These are phyloP conservation scores for Trichosporon sp. DNA, from an alignment of 1,284 basidiomycete genomes.

Conservation along the genomic window DNA sequence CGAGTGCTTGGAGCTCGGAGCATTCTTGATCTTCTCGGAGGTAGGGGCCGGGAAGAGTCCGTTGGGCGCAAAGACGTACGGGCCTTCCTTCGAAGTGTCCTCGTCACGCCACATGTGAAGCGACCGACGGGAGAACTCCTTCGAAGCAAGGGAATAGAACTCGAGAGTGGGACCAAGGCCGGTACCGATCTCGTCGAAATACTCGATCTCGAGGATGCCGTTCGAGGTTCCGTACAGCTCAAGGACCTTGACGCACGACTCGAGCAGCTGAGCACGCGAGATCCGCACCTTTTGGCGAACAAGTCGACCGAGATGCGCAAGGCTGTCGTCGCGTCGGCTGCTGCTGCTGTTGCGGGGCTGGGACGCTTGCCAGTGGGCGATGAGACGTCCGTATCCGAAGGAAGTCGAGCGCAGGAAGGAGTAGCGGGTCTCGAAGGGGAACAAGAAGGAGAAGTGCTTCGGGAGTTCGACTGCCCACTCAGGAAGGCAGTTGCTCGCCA, in stretches of 20 bases:
- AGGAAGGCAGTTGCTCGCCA: slow-evolving; percentile 91
- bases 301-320: slow-evolving; percentile 84
- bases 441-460: slow-evolving; percentile 92
- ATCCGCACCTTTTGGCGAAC: slow-evolving; percentile 97
- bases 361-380: slow-evolving; percentile 83
- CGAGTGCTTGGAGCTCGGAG: slow-evolving; percentile 54
- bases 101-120: slow-evolving; percentile 87
- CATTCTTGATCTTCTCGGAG: slow-evolving; percentile 4
- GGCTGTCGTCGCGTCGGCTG: slow-evolving; percentile 79
- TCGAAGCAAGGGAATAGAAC: slow-evolving; percentile 91
- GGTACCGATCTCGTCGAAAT: slow-evolving; percentile 98
- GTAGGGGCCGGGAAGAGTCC: slow-evolving; percentile 84
- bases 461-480: slow-evolving; percentile 95
- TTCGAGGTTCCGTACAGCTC: slow-evolving; percentile 88
- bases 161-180: slow-evolving; percentile 97
- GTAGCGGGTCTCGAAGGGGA: slow-evolving; percentile 95
- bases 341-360: slow-evolving; percentile 63
- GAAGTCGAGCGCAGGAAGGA: slow-evolving; percentile 95
- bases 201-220: slow-evolving; percentile 93
- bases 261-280: slow-evolving; percentile 85
- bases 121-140: slow-evolving; percentile 82
- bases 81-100: slow-evolving; percentile 60
- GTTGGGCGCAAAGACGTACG: slow-evolving; percentile 71
- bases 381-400: slow-evolving; percentile 91
- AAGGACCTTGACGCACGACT: slow-evolving; percentile 96